phyloP scores from a whole-genome alignment of 192 early-diverging fungal species.

The Umbelopsis sp. region DNA sequence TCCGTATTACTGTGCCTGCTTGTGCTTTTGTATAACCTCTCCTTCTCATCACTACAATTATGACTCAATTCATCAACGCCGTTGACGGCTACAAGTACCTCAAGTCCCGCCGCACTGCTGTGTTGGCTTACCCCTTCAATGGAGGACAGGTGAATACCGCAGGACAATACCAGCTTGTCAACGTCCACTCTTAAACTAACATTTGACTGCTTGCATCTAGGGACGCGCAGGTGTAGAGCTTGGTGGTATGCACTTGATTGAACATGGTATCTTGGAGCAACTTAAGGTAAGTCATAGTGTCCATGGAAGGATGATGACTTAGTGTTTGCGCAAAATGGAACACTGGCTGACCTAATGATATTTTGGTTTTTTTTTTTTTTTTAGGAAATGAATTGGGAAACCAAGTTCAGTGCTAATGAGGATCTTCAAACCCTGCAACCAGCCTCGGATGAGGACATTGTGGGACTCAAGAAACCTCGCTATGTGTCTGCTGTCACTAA shows the following conservation, averaged over 20 bases:
- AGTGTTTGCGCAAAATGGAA: not conserved
- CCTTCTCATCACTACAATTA: not conserved
- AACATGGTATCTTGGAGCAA: conserved; percentile 86
- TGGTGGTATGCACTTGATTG: conserved; percentile 82
- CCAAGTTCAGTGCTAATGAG: conserved; percentile 77
- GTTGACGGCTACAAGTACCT: conserved; percentile 2
- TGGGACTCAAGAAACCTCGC: conserved; percentile 82
- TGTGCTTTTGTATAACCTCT: not conserved
- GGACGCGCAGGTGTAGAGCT: conserved; percentile 83
- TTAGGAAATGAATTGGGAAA: conserved; percentile 71
- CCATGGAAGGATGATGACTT: not conserved
- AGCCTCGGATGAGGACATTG: conserved; percentile 66
- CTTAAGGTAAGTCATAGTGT: conserved; percentile 47
- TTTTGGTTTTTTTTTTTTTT: too few relatives aligned
- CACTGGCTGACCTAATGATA: not conserved
- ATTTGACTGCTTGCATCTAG: conserved; percentile 51
- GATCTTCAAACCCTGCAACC: conserved; percentile 73
- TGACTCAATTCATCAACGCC: not conserved
- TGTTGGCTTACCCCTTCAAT: conserved; percentile 28
- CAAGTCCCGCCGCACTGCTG: conserved; percentile 4
- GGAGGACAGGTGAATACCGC: conserved; percentile 27
- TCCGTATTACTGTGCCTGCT: not conserved
- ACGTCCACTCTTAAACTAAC: not conserved
- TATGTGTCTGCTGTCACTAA: conserved; percentile 82
- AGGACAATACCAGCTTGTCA: too few relatives aligned